A percentile compares a stretch with the other conserved stretches of the same genome.
phyloP scores from a whole-genome alignment of 164 flowering plant genomes.

The Dillenia turbinata region DNA sequence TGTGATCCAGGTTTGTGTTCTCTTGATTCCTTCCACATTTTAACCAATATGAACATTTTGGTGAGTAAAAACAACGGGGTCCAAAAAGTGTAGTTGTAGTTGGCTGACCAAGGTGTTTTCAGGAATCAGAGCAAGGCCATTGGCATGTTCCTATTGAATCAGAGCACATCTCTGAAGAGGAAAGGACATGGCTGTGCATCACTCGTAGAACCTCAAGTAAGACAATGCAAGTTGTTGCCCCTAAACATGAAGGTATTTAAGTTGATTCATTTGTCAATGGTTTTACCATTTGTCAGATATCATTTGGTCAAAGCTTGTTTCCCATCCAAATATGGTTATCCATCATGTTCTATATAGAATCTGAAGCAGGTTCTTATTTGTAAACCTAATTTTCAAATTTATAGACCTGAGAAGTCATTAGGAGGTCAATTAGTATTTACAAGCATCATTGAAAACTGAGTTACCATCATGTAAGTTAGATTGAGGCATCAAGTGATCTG shows the following conservation, averaged over 20 bases:
- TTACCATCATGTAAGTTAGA: no score
- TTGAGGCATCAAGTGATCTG: no score
- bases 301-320: neutral
- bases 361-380: no score
- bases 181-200: conserved; percentile 69
- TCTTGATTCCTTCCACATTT: neutral
- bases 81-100: no score
- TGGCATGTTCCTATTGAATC: conserved; percentile 80
- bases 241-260: conserved; percentile 29
- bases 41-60: no score
- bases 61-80: no score
- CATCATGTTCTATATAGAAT: no score
- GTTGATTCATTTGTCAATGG: neutral
- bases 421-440: no score
- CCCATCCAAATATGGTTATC: no score
- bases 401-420: no score
- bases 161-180: conserved; percentile 37
- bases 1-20: conserved; percentile 69
- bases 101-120: conserved; percentile 3
- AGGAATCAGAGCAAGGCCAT: conserved; percentile 78
- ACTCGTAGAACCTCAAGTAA: conserved; percentile 27
- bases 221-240: conserved; percentile 16
- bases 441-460: no score
- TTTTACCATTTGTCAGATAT: neutral
- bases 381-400: no score